phyloP scores from a whole-genome alignment of 192 early-diverging fungal species.

The Phlyctochytrium bullatum region DNA sequence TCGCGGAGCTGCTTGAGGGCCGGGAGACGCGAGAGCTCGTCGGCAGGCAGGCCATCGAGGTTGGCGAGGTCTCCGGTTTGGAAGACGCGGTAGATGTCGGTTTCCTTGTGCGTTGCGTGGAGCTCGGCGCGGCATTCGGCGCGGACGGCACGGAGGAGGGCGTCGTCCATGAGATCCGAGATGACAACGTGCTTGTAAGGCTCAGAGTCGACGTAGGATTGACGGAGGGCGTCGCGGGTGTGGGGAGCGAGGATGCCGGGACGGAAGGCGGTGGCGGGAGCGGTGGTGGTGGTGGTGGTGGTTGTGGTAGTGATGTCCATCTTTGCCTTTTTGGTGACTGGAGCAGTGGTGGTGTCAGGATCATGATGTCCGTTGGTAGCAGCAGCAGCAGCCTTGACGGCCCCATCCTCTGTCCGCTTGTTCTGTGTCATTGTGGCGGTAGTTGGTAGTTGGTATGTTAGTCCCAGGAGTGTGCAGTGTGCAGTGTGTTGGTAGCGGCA shows the following conservation, averaged over 20 bases:
- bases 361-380: not conserved
- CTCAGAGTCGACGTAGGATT: not conserved
- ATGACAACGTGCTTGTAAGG: slow-evolving; percentile 71
- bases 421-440: too few relatives aligned
- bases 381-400: slow-evolving; percentile 1
- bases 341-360: not conserved
- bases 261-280: not conserved
- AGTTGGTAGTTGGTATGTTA: too few relatives aligned
- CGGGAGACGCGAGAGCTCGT: slow-evolving; percentile 56
- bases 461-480: too few relatives aligned
- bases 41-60: slow-evolving; percentile 65
- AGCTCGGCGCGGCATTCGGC: slow-evolving; percentile 60
- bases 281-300: not conserved
- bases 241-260: not conserved
- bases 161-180: slow-evolving; percentile 54
- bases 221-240: not conserved
- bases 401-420: slow-evolving; percentile 8
- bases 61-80: slow-evolving; percentile 84
- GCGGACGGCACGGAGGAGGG: slow-evolving; percentile 60
- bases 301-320: not conserved
- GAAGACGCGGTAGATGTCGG: slow-evolving; percentile 78
- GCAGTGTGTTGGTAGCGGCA: too few relatives aligned
- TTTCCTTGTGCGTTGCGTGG: slow-evolving; percentile 79
- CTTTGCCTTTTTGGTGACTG: not conserved
- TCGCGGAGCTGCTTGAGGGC: slow-evolving; percentile 63